Evolutionary conservation across 768 basidiomycete species (phyloP).

Genomic region (Suillus americanus): DNA sequence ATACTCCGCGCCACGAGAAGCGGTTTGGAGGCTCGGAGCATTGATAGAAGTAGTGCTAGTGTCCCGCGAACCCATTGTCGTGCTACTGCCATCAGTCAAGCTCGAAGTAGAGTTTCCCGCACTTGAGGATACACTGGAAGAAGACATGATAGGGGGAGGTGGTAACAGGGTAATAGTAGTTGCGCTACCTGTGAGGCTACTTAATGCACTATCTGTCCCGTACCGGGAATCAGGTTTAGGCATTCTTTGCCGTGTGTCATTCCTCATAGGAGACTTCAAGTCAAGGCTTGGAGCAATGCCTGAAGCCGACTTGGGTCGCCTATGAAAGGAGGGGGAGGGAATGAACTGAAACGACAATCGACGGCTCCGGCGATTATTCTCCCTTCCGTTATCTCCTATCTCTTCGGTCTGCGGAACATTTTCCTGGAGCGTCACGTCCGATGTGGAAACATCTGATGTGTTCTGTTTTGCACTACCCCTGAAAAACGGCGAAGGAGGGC

Average conservation of each 20-base stretch:
- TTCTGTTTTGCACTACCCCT: neutral
- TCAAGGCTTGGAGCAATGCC: neutral
- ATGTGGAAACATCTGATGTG: neutral
- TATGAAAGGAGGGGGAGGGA: constrained; percentile 19
- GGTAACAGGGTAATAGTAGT: constrained; percentile 3
- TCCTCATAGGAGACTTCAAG: neutral
- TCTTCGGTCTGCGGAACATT: neutral
- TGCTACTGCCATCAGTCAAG: neutral
- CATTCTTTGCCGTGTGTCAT: neutral
- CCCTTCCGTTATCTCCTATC: neutral
- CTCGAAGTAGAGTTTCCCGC: neutral
- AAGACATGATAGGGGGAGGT: constrained; percentile 1
- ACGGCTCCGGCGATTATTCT: constrained; percentile 10
- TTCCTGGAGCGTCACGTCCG: neutral
- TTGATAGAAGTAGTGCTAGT: neutral
- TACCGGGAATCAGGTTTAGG: neutral
- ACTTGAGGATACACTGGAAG: constrained; percentile 5
- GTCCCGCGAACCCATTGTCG: neutral
- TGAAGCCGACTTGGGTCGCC: constrained; percentile 17
- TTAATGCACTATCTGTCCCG: neutral
- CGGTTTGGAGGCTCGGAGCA: neutral
- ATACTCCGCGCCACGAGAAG: constrained; percentile 1
- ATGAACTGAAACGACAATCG: constrained; percentile 28
- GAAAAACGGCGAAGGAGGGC: neutral
- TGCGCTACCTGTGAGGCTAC: constrained; percentile 1